Conservation (phyloP, 1,284 basidiomycete genomes). For the Ceratobasidium sp. region DNA sequence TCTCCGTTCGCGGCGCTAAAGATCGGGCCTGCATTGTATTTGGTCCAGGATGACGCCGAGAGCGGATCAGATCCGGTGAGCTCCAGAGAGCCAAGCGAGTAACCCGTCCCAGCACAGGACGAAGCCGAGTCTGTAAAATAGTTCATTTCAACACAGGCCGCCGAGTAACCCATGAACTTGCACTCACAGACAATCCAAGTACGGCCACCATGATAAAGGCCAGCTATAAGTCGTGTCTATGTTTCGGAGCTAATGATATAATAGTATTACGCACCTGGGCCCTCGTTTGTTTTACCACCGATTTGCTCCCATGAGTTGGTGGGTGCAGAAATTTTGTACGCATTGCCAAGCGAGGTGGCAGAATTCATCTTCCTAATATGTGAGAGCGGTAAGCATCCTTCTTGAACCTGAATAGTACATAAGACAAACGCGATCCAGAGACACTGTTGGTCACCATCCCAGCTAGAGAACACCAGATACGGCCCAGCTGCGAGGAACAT, state of each 20-base stretch:
- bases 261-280: slow-evolving; percentile 48
- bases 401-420: slow-evolving; percentile 27
- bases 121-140: slow-evolving; percentile 47
- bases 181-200: slow-evolving; percentile 46
- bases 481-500: slow-evolving; percentile 53
- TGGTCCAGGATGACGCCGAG: slow-evolving; percentile 55
- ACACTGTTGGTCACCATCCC: slow-evolving; percentile 58
- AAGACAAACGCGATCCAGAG: slow-evolving; percentile 56
- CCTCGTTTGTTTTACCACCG: slow-evolving; percentile 39
- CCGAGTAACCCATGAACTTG: no score
- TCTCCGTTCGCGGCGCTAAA: slow-evolving; percentile 27
- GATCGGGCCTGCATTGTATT: slow-evolving; percentile 39
- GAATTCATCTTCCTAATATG: slow-evolving; percentile 57
- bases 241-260: no score
- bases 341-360: slow-evolving; percentile 57
- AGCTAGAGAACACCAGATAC: slow-evolving; percentile 59
- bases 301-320: slow-evolving; percentile 51
- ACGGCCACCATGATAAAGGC: slow-evolving; percentile 32
- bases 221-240: neutral
- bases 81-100: slow-evolving; percentile 53
- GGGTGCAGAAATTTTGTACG: slow-evolving; percentile 58
- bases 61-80: slow-evolving; percentile 58
- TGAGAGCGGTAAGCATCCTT: neutral
- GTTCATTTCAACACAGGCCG: neutral
- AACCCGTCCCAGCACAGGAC: slow-evolving; percentile 41